Evolutionary conservation across 2,329 filamentous ascomycete species (phyloP).

Genomic region (Hypomyces perniciosus): DNA sequence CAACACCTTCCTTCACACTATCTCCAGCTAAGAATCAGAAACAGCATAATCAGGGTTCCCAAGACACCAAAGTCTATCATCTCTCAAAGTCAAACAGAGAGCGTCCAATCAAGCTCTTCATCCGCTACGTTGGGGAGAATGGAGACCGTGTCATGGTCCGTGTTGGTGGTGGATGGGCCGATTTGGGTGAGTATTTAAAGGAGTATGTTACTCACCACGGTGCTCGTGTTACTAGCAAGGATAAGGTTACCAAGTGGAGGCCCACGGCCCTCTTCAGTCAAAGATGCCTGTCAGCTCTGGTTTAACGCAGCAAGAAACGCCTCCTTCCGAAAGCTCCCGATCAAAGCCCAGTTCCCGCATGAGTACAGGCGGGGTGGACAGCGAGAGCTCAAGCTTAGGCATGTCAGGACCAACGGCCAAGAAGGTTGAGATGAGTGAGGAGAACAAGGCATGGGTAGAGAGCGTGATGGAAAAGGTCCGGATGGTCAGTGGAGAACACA

Average conservation of each 20-base stretch:
- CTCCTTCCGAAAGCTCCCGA: conserved; percentile 39
- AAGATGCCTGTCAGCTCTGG: conserved; percentile 31
- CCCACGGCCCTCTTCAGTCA: conserved; percentile 44
- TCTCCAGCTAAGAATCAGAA: conserved; percentile 55
- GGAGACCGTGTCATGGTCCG: conserved; percentile 96
- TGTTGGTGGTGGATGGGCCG: conserved; percentile 96
- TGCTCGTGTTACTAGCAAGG: conserved; percentile 49
- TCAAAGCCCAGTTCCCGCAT: conserved; percentile 49
- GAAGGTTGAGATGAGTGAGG: conserved; percentile 60
- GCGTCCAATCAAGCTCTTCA: conserved; percentile 88
- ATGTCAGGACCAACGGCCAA: conserved; percentile 65
- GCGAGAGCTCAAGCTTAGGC: conserved; percentile 55
- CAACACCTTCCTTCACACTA: conserved; percentile 63
- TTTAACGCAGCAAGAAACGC: conserved; percentile 32
- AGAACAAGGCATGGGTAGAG: conserved; percentile 75
- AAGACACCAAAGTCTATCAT: conserved; percentile 88
- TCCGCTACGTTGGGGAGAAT: conserved; percentile 82
- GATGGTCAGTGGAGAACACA: conserved; percentile 56
- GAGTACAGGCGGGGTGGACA: conserved; percentile 46
- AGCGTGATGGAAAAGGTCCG: conserved; percentile 76
- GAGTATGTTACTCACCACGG: conserved; percentile 92
- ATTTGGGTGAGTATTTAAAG: conserved; percentile 88
- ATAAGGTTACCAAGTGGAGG: conserved; percentile 50
- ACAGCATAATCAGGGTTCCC: conserved; percentile 46
- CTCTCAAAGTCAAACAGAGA: conserved; percentile 77